Evolutionary conservation across 495 filamentous ascomycete genomes (phyloP), one percentile per base, ranked within the genome.

Genomic region (Podospora bellae-mahoneyi): DNA sequence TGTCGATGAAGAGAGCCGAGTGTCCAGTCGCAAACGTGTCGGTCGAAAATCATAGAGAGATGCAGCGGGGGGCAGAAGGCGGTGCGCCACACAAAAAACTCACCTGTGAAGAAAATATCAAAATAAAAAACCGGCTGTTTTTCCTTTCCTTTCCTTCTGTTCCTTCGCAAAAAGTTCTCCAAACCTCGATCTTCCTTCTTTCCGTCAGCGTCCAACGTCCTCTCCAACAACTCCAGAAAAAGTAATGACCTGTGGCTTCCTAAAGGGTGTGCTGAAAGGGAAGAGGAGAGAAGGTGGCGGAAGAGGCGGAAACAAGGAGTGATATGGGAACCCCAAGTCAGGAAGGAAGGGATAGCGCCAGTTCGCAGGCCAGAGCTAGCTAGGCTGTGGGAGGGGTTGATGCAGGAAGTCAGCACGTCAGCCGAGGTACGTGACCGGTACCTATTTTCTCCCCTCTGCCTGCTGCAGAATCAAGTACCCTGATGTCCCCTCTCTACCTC

Each of bases 211-310:
- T 71, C 71, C 74, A 44, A 75, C 74, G 68, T 64, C 69, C 67
- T 68, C 77, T 65, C 74, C 77, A 71, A 77, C 77, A 76, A 78
- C 77, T 74, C 77, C 77, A 66, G 68, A 67, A 66, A 57, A 66
- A 64, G 69, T 65, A 69, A 66, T 64, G 62, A 69, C 69, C 64
- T 64, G 18, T 20, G n/a, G 55, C 23, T 58, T 58, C n/a, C 55
- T 19, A 26, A 20, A 58, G 23, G 55, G 15, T 71, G 66, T 66
- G 57, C 68, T 60, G 61, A 70, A 67, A 63, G 62, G 60, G 60
- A 70, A 66, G 69, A 67, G 63, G 62, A 75, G 68, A 67, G 69
- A 67, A 71, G 54, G 68, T 62, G 68, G 69, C 71, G 73, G 75
- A 72, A 73, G 55, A 55, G 70, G 72, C 69, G 72, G 75, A 66